Evolutionary conservation across 345 rosid species (phyloP), one percentile per base, ranked within the genome.

Genomic region (Lumnitzera littorea): DNA sequence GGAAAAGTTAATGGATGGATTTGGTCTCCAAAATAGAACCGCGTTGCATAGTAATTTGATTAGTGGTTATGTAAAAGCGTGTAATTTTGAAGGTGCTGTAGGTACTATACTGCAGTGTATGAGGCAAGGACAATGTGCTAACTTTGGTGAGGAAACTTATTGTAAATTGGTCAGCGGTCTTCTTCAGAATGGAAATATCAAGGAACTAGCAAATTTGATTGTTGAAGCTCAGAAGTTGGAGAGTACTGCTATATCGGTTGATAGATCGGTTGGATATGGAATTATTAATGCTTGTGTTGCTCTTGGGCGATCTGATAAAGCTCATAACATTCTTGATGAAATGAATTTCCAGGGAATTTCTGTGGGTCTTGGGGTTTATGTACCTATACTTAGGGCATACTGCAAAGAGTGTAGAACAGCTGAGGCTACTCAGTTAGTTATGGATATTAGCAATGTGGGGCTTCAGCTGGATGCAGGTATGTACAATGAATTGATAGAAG

Each of bases 391-490:
- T 57, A 84, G 79, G 70, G 91, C 97, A 25, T 94, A 88, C 61
- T 75, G 90, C 75, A 84, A 88, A 69, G 95, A 89, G 78, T 76
- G 71, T 67, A 71, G 80, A 74, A 90, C 95, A 52, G 89, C 97
- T 61, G 96, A 87, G 82, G 97, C 97, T 61, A 92, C 96, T 62
- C 97, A 84, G 67, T 72, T 92, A 62, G 97, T 92, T 23, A 74
- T 78, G 80, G 91, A 87, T 69, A 82, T 90, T 15, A 87, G 83
- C 72, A 79, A 63, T 62, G 72, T 78, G 0, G 96, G 95, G 61
- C 88, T 89, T 75, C 86, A 80, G 46, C 68, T 94, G 75, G 91
- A 87, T 24, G 78, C 57, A 0, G 87, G 70, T 50, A 82, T 51
- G 68, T 90, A 86, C 51, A 20, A 82, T 56, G 69, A 73, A 52